Conservation (phyloP, 192 early-diverging fungal genomes). For the Coemansia sp. region DNA sequence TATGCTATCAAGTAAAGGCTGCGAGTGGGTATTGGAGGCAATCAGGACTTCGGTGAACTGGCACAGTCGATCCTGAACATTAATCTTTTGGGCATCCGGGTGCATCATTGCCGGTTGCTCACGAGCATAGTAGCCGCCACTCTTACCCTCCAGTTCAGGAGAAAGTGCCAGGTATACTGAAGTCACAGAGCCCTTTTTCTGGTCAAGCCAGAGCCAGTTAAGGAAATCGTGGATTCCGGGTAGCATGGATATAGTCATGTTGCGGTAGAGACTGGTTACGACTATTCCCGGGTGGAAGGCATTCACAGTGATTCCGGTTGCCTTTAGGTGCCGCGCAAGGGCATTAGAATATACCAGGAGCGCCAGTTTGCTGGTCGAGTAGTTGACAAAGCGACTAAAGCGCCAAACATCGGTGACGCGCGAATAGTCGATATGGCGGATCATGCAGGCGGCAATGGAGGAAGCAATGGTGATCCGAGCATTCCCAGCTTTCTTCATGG, state of each 20-base stretch:
- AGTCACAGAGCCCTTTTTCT: conserved; percentile 31
- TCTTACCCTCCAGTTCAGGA: conserved; percentile 27
- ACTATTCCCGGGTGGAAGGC: conserved; percentile 57
- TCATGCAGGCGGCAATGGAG: conserved; percentile 49
- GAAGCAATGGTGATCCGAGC: conserved; percentile 54
- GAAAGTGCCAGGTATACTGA: conserved; percentile 31
- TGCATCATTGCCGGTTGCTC: conserved; percentile 28
- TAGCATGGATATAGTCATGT: conserved; percentile 34
- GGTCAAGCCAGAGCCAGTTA: conserved; percentile 40
- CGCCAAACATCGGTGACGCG: conserved; percentile 46
- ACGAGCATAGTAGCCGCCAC: conserved; percentile 42
- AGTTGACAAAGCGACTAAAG: conserved; percentile 54
- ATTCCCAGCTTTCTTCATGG: conserved; percentile 36
- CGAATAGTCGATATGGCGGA: conserved; percentile 42
- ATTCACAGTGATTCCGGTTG: conserved; percentile 50
- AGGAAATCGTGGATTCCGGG: conserved; percentile 32
- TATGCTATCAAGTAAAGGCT: conserved; percentile 32
- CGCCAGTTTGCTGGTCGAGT: conserved; percentile 57
- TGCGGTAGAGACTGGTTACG: conserved; percentile 51
- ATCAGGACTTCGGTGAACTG: conserved; percentile 40
- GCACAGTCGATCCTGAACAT: conserved; percentile 32
- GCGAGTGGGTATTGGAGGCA: conserved; percentile 37
- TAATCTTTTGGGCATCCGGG: conserved; percentile 12
- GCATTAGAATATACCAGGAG: conserved; percentile 52
- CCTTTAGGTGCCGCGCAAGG: conserved; percentile 44